Percentiles rank a stretch among this genome's conserved stretches.
phyloP scores from a whole-genome alignment of 2,329 filamentous ascomycete genomes.

The Aspergillus clavatus region DNA sequence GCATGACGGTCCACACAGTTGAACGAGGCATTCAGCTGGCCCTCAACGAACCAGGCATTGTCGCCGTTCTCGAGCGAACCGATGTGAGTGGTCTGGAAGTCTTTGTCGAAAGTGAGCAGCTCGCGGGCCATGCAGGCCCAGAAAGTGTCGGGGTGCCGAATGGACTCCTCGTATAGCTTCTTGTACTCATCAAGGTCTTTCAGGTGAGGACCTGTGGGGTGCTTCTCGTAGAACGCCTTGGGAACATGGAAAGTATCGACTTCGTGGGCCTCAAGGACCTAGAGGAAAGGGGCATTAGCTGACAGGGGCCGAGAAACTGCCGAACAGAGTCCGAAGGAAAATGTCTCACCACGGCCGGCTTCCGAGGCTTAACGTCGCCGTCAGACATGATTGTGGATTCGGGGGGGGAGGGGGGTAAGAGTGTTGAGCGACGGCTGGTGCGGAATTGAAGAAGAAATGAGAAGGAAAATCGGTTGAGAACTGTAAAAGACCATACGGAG shows the following conservation, averaged over 20 bases:
- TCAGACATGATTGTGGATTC: slow-evolving; percentile 34
- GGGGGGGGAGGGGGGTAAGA: too few species aligned
- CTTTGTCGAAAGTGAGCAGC: slow-evolving; percentile 80
- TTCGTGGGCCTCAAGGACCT: slow-evolving; percentile 46
- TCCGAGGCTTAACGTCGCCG: slow-evolving; percentile 29
- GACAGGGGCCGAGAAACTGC: background rate
- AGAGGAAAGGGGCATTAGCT: slow-evolving; percentile 12
- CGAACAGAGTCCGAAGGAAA: background rate
- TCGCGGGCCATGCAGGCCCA: slow-evolving; percentile 84
- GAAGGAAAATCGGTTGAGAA: background rate
- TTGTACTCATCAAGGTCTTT: slow-evolving; percentile 59
- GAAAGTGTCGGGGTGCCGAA: slow-evolving; percentile 81
- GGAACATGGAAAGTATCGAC: slow-evolving; percentile 53
- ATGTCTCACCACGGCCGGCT: slow-evolving; percentile 39
- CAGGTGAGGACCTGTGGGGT: slow-evolving; percentile 57
- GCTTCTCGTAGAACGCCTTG: slow-evolving; percentile 54
- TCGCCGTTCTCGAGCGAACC: slow-evolving; percentile 77
- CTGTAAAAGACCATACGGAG: background rate
- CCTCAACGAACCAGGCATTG: slow-evolving; percentile 91
- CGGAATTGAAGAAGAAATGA: background rate
- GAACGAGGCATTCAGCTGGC: slow-evolving; percentile 89
- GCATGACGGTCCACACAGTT: slow-evolving; percentile 97
- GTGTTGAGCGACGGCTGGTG: slow-evolving; percentile 4
- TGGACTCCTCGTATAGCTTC: slow-evolving; percentile 72
- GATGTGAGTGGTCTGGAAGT: slow-evolving; percentile 83